phyloP scores from a whole-genome alignment of 345 rosid genomes.

The Salix exigua region DNA sequence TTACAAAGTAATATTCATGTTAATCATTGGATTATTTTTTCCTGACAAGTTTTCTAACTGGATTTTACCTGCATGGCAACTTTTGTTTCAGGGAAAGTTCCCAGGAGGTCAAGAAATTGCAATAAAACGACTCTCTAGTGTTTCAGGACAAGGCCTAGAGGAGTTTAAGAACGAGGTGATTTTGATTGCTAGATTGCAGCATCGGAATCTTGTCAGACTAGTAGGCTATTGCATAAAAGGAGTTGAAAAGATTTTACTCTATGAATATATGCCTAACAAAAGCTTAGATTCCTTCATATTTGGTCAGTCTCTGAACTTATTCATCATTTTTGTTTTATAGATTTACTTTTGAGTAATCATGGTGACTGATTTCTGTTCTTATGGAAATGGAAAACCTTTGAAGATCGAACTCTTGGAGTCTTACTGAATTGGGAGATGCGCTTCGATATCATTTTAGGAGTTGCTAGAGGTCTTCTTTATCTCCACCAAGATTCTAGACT shows the following conservation, averaged over 20 bases:
- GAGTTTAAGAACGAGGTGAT: constrained; percentile 17
- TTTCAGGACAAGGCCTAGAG: constrained; percentile 13
- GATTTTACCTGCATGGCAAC: not conserved
- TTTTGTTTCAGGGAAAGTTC: constrained; percentile 4
- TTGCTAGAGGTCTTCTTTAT: not conserved
- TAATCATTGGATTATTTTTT: not conserved
- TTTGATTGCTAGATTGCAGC: constrained; percentile 17
- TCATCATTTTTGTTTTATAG: not conserved
- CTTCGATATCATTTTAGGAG: not conserved
- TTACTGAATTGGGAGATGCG: not conserved
- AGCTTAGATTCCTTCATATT: not conserved
- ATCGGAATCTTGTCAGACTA: constrained; percentile 9
- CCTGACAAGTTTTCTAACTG: not conserved
- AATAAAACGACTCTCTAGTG: constrained; percentile 12
- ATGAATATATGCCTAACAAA: not conserved
- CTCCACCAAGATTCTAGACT: not conserved
- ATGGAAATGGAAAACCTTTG: not conserved
- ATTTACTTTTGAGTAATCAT: not conserved
- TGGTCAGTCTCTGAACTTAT: not conserved
- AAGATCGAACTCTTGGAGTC: not conserved
- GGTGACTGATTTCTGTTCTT: not conserved
- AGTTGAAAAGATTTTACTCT: constrained; percentile 14
- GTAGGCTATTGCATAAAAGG: constrained; percentile 14
- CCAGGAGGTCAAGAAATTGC: constrained; percentile 13
- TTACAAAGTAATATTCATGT: constrained; percentile 2